Conservation (phyloP, 495 filamentous ascomycete species). For the Aspergillus sparsus region DNA sequence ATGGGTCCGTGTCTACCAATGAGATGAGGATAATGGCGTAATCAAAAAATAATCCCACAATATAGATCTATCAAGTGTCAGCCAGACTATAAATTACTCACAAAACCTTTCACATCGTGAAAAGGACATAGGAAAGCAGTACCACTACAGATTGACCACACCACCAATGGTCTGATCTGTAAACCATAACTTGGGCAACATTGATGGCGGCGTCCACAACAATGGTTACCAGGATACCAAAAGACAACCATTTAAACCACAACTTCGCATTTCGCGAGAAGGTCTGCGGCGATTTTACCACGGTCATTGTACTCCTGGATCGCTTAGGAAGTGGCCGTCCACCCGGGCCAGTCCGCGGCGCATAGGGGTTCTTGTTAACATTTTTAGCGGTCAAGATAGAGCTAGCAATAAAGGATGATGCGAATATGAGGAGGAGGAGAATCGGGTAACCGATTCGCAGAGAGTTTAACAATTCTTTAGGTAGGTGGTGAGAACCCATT, state of each 20-base stretch:
- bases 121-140: constrained; percentile 38
- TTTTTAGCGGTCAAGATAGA: constrained; percentile 58
- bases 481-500: constrained; percentile 41
- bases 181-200: constrained; percentile 70
- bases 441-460: constrained; percentile 67
- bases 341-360: constrained; percentile 61
- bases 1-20: constrained; percentile 73
- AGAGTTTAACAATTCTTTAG: constrained; percentile 48
- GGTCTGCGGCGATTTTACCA: constrained; percentile 38
- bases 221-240: constrained; percentile 67
- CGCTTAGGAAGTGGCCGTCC: constrained; percentile 76
- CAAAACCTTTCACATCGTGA: background rate
- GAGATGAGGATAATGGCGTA: constrained; percentile 74
- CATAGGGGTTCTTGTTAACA: constrained; percentile 36
- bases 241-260: constrained; percentile 73
- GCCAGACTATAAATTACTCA: constrained; percentile 8
- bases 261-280: constrained; percentile 62
- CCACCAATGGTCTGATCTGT: constrained; percentile 78
- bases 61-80: constrained; percentile 65
- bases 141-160: constrained; percentile 83
- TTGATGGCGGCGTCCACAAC: constrained; percentile 73
- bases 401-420: constrained; percentile 61
- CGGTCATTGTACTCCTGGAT: constrained; percentile 40
- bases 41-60: constrained; percentile 75
- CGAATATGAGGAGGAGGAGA: constrained; percentile 66